Base-by-base conservation (phyloP, 768 basidiomycete genomes). In the Terana coerulea region DNA sequence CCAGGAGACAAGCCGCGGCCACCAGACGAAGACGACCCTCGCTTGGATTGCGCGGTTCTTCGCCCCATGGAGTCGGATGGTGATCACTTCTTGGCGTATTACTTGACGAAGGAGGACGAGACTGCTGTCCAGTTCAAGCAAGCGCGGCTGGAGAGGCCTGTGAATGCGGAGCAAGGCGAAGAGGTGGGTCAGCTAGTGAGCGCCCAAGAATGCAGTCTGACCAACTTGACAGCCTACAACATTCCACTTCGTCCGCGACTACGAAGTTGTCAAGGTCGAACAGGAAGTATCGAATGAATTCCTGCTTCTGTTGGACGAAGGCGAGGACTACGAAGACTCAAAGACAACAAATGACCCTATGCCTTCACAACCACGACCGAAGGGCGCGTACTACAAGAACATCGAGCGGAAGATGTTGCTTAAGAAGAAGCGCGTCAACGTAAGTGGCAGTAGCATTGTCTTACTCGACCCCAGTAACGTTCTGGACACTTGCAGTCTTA, bases 31-130 rank as follows among this genome's bases (percentile, higher is more conserved):
- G 83, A 87, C 22, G 91, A 93, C 62, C 86, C 87, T 34, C 80
- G 91, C 24, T 61, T 92, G 51, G 89, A 92, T 62, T 91, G 90
- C 63, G 91, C 90, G 17, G 86, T 92, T 53, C 70, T 93, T 48
- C 80, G 91, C 24, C 90, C 91, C 1, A 90, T 91, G 87, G 87
- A 88, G 64, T 84, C 87, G 2, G 91, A 92, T 42, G 86, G 90
- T 21, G 90, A 92, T 61, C 88, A 90, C 39, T 92, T 92, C 79
- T 69, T 93, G 49, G 83, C 89, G 10, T 92, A 89, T 62, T 91
- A 91, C 56, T 80, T 92, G 25, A 86, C 90, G 1, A 75, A 80
- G 61, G 83, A 87, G 28, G 89, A 92, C 63, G 83, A 82, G 12
- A 74, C 80, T 8, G 88, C 89, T 1, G 49, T 79, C 15, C 67